Evolutionary conservation across 2,329 filamentous ascomycete species (phyloP), one percentile per base, ranked within the genome.

Genomic region (Fusarium albidum): DNA sequence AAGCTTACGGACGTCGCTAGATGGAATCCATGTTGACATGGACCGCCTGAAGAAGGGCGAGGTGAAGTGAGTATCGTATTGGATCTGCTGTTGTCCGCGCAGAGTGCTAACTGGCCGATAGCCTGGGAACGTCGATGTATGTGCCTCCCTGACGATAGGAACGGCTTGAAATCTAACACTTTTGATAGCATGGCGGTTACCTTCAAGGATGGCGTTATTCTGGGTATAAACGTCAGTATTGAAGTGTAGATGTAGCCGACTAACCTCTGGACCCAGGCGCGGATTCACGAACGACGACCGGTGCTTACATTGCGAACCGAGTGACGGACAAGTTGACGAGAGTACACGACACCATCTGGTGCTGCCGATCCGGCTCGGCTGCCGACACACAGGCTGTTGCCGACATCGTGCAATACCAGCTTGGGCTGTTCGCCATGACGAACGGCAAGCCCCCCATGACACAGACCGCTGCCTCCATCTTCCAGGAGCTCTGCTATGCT

Each of bases 1-100:
- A 57, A 63, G 61, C 67, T 68, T 47, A 67, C 55, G 26, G 34
- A 49, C 45, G 45, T 37, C 32, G 49, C 40, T 69, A 98, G 95
- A 99, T 93, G 95, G 95, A 74, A 98, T 99, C 74, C 95, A 99
- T 76, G 83, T 99, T 68, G 95, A 99, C 73, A 99, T 99, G 95
- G 91, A 98, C 71, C 89, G 95, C 72, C 81, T 99, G 76, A 99
- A 99, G 88, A 95, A 92, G 78, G 95, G 95, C 59, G 95, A 99
- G 81, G 94, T 99, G 74, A 99, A 99, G 92, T 97, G 81, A 79
- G 92, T 80, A 59, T 28, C 17, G 8, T 6, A 41, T 28, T 15
- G 6, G 11, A 6, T 3, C 6, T 14, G 9, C 18, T 37, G 40
- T 21, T 12, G 9, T 12, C 14, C 28, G 17, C 6, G 31, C 13